These are phyloP conservation scores for Kregervanrija pseudodelftensis DNA, from an alignment of 805 yeast species.

Conservation along the genomic window DNA sequence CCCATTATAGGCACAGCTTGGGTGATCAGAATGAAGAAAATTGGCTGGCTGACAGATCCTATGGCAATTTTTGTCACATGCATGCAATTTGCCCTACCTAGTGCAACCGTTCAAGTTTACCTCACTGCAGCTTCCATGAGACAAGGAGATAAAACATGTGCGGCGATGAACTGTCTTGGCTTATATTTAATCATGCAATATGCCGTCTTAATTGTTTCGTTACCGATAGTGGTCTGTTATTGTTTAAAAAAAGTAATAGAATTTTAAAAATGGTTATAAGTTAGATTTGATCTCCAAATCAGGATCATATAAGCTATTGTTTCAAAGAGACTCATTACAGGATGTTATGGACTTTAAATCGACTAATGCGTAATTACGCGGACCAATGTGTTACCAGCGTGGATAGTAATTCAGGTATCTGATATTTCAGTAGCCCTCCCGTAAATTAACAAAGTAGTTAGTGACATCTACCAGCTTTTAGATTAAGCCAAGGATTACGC, in stretches of 20 bases:
- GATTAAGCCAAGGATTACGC: no score
- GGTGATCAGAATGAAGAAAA: conserved; percentile 36
- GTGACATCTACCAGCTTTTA: no score
- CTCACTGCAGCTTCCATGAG: conserved; percentile 50
- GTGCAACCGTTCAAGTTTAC: conserved; percentile 54
- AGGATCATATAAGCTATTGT: no score
- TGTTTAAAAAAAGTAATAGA: conserved; percentile 25
- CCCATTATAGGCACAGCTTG: conserved; percentile 50
- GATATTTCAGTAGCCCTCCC: no score
- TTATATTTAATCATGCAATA: conserved; percentile 44
- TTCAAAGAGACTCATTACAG: no score
- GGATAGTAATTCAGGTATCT: no score
- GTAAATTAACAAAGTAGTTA: no score
- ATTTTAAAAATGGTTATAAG: conserved; percentile 2
- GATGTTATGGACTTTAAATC: no score
- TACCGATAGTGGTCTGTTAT: conserved; percentile 47
- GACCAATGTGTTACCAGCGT: no score
- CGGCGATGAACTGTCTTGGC: conserved; percentile 52
- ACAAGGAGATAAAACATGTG: conserved; percentile 35
- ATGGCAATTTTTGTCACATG: conserved; percentile 38
- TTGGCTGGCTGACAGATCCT: conserved; percentile 41
- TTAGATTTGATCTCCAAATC: no score
- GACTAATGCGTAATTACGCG: no score
- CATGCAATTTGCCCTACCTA: conserved; percentile 45
- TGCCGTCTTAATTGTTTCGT: conserved; percentile 34